These are phyloP conservation scores for Diplodia sapinea DNA, from an alignment of 2,329 filamentous ascomycete species.

Conservation along the genomic window DNA sequence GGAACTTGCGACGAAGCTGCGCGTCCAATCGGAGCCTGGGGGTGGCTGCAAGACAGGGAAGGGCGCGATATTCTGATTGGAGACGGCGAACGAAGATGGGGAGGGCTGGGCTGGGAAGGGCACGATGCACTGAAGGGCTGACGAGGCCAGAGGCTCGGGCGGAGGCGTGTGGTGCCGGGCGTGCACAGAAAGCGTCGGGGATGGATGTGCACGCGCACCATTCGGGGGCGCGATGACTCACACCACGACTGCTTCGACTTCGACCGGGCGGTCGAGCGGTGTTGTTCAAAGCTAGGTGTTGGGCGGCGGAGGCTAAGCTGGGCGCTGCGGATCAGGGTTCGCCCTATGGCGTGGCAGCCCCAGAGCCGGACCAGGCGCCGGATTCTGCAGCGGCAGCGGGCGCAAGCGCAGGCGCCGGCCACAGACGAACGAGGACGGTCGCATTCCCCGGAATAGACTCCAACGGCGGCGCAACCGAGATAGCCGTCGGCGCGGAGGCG, in stretches of 20 bases:
- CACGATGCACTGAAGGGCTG: not conserved
- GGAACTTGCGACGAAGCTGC: not conserved
- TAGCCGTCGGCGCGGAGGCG: not conserved
- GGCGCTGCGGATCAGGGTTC: conserved; percentile 25
- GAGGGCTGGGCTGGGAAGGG: not conserved
- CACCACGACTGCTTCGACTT: too few relatives aligned
- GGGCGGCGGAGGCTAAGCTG: not conserved
- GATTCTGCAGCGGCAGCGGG: conserved; percentile 13
- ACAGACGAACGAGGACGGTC: not conserved
- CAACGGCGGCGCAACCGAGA: conserved; percentile 12
- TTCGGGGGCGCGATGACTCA: not conserved
- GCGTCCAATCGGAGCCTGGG: not conserved
- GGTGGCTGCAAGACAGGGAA: not conserved
- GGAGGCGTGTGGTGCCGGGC: not conserved
- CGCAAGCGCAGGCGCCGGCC: conserved; percentile 1
- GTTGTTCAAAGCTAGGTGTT: not conserved
- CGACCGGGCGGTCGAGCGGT: not conserved
- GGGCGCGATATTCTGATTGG: not conserved
- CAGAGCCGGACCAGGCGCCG: conserved; percentile 4
- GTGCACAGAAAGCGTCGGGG: not conserved
- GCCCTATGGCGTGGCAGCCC: conserved; percentile 10
- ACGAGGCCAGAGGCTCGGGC: not conserved
- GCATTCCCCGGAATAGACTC: conserved; percentile 4
- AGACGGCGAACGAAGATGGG: not conserved
- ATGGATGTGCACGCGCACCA: not conserved